These are phyloP conservation scores for Aspergillus sp. DNA, from an alignment of 2,329 filamentous ascomycete genomes.

Conservation along the genomic window DNA sequence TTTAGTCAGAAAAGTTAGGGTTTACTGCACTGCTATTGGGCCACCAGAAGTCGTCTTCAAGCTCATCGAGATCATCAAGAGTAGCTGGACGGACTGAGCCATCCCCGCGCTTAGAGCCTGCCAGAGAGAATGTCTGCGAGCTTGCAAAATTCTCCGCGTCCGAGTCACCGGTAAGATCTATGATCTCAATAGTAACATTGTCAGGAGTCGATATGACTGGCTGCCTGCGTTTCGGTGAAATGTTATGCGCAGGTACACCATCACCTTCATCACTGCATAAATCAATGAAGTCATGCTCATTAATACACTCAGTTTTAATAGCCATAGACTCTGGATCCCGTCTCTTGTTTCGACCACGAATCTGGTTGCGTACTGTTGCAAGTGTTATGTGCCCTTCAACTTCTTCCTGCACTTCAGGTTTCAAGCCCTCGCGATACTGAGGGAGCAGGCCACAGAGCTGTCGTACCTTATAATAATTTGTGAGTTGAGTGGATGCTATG, in stretches of 20 bases:
- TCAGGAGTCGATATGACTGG: conserved; percentile 7
- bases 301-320: not conserved
- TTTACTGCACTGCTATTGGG: conserved; percentile 33
- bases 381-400: conserved; percentile 26
- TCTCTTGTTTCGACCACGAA: conserved; percentile 20
- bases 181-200: conserved; percentile 17
- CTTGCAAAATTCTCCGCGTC: conserved; percentile 11
- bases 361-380: conserved; percentile 30
- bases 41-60: conserved; percentile 42
- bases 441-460: conserved; percentile 32
- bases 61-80: conserved; percentile 4
- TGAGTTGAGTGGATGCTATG: conserved; percentile 26
- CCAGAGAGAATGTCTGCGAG: conserved; percentile 12
- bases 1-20: conserved; percentile 27
- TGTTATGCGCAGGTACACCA: not conserved
- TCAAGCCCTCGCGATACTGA: conserved; percentile 22
- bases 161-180: conserved; percentile 30
- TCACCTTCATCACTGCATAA: conserved; percentile 21
- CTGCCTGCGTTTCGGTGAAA: conserved; percentile 3
- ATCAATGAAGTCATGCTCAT: conserved; percentile 15
- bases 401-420: conserved; percentile 15
- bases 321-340: conserved; percentile 7
- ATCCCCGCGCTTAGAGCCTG: not conserved
- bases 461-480: conserved; percentile 24
- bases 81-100: not conserved